Evolutionary conservation across 768 basidiomycete genomes (phyloP).

Genomic region (Cystobasidium onofrii): DNA sequence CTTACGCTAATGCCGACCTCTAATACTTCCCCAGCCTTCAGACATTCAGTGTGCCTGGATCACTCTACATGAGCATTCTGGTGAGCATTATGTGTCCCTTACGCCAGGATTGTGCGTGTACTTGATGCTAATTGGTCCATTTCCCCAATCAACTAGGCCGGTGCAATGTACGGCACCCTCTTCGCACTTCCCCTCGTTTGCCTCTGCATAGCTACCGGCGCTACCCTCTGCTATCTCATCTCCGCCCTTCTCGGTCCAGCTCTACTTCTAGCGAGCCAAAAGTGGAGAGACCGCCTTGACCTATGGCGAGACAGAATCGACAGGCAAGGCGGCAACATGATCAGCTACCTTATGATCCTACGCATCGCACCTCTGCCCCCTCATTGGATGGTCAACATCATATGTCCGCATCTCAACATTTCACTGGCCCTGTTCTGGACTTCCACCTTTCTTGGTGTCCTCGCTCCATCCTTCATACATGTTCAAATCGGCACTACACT

Average conservation of each 20-base stretch:
- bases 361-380: slow-evolving; percentile 79
- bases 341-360: slow-evolving; percentile 88
- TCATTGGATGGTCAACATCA: slow-evolving; percentile 90
- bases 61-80: slow-evolving; percentile 93
- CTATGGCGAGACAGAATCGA: slow-evolving; percentile 70
- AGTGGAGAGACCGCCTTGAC: slow-evolving; percentile 73
- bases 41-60: slow-evolving; percentile 91
- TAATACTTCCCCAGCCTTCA: slow-evolving; percentile 60
- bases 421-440: slow-evolving; percentile 76
- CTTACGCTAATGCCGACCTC: no score
- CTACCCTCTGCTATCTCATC: slow-evolving; percentile 83
- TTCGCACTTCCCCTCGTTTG: slow-evolving; percentile 82
- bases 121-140: no score
- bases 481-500: slow-evolving; percentile 72
- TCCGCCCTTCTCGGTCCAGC: slow-evolving; percentile 88
- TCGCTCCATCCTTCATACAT: slow-evolving; percentile 86
- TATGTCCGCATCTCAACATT: slow-evolving; percentile 88
- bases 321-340: slow-evolving; percentile 69
- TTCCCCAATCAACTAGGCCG: slow-evolving; percentile 56
- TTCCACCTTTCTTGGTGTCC: slow-evolving; percentile 79
- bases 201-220: slow-evolving; percentile 81
- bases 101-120: no score
- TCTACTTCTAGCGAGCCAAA: slow-evolving; percentile 74
- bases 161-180: slow-evolving; percentile 87
- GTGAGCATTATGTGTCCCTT: neutral